These are phyloP conservation scores for Diaporthe australafricana DNA, from an alignment of 2,329 filamentous ascomycete species.

Conservation along the genomic window DNA sequence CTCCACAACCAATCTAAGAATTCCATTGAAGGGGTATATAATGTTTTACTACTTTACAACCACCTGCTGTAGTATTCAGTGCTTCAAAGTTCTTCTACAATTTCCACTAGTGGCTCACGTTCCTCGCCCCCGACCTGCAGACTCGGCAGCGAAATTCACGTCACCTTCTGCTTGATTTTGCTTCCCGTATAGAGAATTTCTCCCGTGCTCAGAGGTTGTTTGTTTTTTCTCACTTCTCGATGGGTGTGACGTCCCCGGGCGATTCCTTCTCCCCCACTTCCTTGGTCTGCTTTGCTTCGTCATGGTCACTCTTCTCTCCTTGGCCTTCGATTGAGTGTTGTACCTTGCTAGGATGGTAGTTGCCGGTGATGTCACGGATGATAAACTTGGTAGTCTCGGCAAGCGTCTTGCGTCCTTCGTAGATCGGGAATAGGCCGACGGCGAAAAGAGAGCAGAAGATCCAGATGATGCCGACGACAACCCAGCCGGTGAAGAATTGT, in stretches of 20 bases:
- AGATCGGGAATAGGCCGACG: conserved; percentile 85
- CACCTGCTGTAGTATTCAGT: no score
- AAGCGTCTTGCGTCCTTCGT: conserved; percentile 79
- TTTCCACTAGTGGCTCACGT: no score
- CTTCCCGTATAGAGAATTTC: neutral
- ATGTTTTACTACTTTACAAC: neutral
- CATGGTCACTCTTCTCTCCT: conserved; percentile 6
- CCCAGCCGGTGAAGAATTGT: conserved; percentile 86
- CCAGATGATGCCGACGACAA: conserved; percentile 82
- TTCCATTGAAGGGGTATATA: neutral
- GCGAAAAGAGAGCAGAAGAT: conserved; percentile 78
- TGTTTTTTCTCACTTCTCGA: conserved; percentile 31
- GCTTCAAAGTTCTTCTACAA: no score
- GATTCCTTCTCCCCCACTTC: neutral
- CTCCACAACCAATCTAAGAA: neutral
- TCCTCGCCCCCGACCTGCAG: neutral
- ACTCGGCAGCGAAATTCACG: neutral
- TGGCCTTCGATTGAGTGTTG: conserved; percentile 33
- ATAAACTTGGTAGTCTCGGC: conserved; percentile 71
- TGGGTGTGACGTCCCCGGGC: conserved; percentile 39
- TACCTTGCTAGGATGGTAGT: conserved; percentile 46
- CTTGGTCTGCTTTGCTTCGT: conserved; percentile 8
- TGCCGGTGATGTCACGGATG: conserved; percentile 67
- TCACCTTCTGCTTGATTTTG: neutral
- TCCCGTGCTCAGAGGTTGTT: neutral